Conservation (phyloP, 345 rosid genomes). For the Gossypioides kirkii region DNA sequence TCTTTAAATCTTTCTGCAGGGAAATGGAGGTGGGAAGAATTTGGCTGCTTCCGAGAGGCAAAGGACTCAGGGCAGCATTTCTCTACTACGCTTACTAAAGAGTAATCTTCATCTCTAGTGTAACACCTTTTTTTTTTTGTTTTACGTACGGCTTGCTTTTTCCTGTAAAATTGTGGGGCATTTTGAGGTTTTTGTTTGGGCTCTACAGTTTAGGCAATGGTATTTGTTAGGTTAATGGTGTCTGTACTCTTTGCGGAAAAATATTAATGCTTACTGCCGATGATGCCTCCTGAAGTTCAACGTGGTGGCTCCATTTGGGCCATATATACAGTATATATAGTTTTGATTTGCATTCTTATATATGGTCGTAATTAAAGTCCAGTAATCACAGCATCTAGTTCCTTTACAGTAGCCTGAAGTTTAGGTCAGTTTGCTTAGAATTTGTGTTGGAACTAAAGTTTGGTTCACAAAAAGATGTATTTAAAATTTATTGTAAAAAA, state of each 20-base stretch:
- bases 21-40: slow-evolving; percentile 50
- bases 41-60: slow-evolving; percentile 23
- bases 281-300: background rate
- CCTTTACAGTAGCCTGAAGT: too few relatives aligned
- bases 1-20: slow-evolving; percentile 34
- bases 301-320: background rate
- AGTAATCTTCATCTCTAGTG: slow-evolving; percentile 35
- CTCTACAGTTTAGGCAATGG: background rate
- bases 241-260: background rate
- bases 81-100: slow-evolving; percentile 60
- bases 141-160: background rate
- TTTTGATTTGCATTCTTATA: too few relatives aligned
- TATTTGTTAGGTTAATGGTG: background rate
- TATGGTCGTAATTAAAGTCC: too few relatives aligned
- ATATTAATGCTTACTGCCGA: background rate
- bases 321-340: background rate
- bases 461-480: too few relatives aligned
- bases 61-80: slow-evolving; percentile 63
- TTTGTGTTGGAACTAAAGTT: too few relatives aligned
- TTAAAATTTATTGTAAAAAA: too few relatives aligned
- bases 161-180: background rate
- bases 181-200: background rate
- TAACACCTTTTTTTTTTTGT: background rate
- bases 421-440: too few relatives aligned
- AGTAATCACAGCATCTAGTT: too few relatives aligned